Conservation (phyloP, 2,329 filamentous ascomycete genomes). For the Verticillium nonalfalfae region DNA sequence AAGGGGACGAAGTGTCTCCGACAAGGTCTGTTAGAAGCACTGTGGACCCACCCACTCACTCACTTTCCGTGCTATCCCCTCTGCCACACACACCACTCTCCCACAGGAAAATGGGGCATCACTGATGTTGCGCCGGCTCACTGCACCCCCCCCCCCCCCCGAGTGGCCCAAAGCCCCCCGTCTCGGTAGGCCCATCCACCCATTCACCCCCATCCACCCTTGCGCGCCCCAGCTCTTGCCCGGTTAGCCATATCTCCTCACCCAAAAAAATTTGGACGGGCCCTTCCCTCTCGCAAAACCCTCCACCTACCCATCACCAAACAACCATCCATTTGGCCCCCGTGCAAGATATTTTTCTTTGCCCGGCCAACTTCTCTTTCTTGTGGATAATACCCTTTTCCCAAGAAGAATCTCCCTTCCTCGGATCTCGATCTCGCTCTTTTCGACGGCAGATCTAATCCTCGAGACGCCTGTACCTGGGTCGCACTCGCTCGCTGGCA, state of each 20-base stretch:
- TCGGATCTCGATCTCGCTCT: slow-evolving; percentile 6
- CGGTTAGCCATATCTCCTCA: slow-evolving; percentile 9
- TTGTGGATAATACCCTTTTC: slow-evolving; percentile 13
- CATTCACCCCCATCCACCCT: background rate
- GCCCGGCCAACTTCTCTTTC: slow-evolving; percentile 12
- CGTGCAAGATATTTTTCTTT: slow-evolving; percentile 11
- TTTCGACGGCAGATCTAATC: background rate
- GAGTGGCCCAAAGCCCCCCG: background rate
- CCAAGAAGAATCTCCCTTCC: slow-evolving; percentile 15
- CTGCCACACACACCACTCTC: background rate
- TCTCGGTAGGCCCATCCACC: background rate
- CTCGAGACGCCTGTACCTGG: background rate
- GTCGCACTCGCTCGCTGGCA: slow-evolving; percentile 4
- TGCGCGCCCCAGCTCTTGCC: background rate
- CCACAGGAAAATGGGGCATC: background rate
- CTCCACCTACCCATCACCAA: slow-evolving; percentile 12
- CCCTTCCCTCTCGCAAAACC: slow-evolving; percentile 5
- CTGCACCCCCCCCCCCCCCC: background rate
- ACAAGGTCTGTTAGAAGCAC: background rate
- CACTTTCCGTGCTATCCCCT: background rate
- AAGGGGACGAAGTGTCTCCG: background rate
- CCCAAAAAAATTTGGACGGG: slow-evolving; percentile 10
- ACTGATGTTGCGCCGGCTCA: background rate
- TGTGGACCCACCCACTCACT: background rate
- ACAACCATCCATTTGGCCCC: slow-evolving; percentile 10